Conservation (phyloP, 306 rosid species). For the Cicer chorassanicum region DNA sequence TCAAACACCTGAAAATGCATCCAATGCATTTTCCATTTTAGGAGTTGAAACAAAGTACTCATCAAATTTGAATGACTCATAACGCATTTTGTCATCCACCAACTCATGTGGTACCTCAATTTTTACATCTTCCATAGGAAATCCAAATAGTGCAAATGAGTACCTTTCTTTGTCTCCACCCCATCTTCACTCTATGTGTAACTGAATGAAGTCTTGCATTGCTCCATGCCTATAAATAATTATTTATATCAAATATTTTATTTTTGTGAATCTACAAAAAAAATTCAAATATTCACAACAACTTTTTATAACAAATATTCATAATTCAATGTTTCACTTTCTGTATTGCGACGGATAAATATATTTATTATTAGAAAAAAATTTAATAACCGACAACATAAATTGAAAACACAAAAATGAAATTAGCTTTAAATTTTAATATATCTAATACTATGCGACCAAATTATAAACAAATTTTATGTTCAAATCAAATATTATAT, state of each 20-base stretch:
- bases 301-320: no score
- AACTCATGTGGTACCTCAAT: conserved; percentile 60
- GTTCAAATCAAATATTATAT: no score
- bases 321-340: no score
- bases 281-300: no score
- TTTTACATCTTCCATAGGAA: conserved; percentile 51
- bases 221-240: conserved; percentile 64
- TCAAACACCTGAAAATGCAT: conserved; percentile 53
- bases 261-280: background rate
- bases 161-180: conserved; percentile 57
- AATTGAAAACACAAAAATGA: no score
- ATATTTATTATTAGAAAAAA: no score
- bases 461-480: no score
- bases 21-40: conserved; percentile 49
- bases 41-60: conserved; percentile 52
- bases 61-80: conserved; percentile 51
- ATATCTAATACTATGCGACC: no score
- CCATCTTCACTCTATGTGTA: conserved; percentile 58
- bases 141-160: conserved; percentile 44
- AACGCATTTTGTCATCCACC: conserved; percentile 53
- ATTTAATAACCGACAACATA: no score
- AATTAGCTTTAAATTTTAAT: no score
- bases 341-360: no score
- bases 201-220: conserved; percentile 62
- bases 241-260: background rate